These are phyloP conservation scores for Jaltomata sinuosa DNA, from an alignment of 257 asterid genomes.

Conservation along the genomic window DNA sequence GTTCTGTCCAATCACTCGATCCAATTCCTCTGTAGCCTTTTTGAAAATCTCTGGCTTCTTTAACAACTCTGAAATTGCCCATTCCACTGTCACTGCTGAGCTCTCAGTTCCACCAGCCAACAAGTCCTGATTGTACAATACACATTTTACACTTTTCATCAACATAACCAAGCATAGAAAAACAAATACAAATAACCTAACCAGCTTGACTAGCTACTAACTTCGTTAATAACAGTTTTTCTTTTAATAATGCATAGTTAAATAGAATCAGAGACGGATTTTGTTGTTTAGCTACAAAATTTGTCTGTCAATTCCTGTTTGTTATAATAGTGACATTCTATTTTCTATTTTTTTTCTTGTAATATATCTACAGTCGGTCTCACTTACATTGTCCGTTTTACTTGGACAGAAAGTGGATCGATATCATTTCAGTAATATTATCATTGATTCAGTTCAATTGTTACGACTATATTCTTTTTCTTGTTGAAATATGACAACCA, in stretches of 20 bases:
- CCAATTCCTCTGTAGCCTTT: slow-evolving; percentile 63
- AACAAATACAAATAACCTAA: too few relatives aligned
- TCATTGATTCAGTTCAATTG: neutral
- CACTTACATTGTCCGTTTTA: neutral
- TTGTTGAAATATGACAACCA: neutral
- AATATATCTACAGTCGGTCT: neutral
- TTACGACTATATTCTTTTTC: neutral
- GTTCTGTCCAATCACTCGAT: slow-evolving; percentile 40
- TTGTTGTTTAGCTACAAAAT: neutral
- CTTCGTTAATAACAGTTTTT: neutral
- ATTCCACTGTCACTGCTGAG: slow-evolving; percentile 69
- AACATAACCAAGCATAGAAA: too few relatives aligned
- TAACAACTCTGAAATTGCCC: slow-evolving; percentile 77
- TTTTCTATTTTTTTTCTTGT: too few relatives aligned
- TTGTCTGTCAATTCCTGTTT: too few relatives aligned
- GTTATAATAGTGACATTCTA: too few relatives aligned
- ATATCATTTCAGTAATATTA: neutral
- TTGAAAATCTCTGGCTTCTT: slow-evolving; percentile 48
- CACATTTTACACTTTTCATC: neutral
- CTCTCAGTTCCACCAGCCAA: slow-evolving; percentile 84
- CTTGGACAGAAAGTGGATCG: neutral
- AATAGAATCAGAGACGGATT: neutral
- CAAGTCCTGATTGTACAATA: slow-evolving; percentile 29
- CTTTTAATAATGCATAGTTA: neutral
- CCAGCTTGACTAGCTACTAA: neutral